Evolutionary conservation across 352 stramenopile species (phyloP), one percentile per base, ranked within the genome.

Genomic region (Pythium phragmiticola): DNA sequence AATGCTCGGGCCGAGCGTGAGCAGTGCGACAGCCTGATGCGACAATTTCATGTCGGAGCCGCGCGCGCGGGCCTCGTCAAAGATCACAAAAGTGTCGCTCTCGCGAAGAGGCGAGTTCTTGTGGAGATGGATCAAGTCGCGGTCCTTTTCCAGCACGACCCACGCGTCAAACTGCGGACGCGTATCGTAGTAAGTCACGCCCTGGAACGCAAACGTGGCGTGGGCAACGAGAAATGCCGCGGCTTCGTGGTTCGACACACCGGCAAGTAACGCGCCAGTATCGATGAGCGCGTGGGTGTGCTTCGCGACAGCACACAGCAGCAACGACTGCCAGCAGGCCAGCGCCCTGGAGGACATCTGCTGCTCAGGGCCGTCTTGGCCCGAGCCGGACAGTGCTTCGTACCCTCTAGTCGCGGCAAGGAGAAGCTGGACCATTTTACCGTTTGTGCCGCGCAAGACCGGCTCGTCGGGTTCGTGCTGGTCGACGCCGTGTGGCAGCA

Each of bases 31-130:
- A 4, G 86, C 84, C 9, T 92, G 46, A 16, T 60, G n/a, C 16
- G 68, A 58, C 4, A 98, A 65, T 65, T 97, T 96, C 77, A 98
- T 87, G 64, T 98, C 91, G 0, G 90, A 86, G 0, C 90, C 90
- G 50, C 90, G 75, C 43, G 89, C 93, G 1, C 88, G 85, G 9
- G 88, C 85, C 48, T 98, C 90, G 67, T 98, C 90, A 69, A 97
- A 97, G 46, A 97, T 86, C 19, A 91, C 87, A 70, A 98, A 97
- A 4, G 87, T 84, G 43, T 96, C 81, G n/a, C 77, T 66, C 49
- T 96, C 90, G 0, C 66, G 64, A 21, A 97, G 78, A 3, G 87
- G 72, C 9, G 88, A 90, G 7, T 76, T 76, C 49, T 85, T 82
- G 48, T 92, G 72, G 7, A 70, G 62, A 3, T 74, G 67, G 9